These are phyloP conservation scores for Cyberlindnera bimundalis DNA, from an alignment of 805 yeast genomes.

Conservation along the genomic window DNA sequence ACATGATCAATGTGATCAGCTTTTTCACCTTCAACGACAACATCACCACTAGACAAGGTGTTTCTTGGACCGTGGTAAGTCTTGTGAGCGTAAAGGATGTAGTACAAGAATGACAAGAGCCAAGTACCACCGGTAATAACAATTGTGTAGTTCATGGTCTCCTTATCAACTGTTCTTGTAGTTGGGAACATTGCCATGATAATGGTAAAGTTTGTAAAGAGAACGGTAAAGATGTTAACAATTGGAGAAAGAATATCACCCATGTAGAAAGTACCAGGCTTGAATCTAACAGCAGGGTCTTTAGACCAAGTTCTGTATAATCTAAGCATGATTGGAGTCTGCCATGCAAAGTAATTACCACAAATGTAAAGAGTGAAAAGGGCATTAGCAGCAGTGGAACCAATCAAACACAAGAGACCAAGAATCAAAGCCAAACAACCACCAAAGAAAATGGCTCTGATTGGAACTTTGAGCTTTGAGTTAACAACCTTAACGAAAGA, in stretches of 20 bases:
- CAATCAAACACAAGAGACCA: slow-evolving; percentile 58
- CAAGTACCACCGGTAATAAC: slow-evolving; percentile 62
- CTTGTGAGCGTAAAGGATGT: slow-evolving; percentile 48
- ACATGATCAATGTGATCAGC: slow-evolving; percentile 5
- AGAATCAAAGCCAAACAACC: slow-evolving; percentile 46
- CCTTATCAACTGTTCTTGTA: slow-evolving; percentile 32
- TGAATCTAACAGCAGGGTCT: slow-evolving; percentile 35
- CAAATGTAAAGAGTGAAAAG: slow-evolving; percentile 61
- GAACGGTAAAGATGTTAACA: slow-evolving; percentile 43
- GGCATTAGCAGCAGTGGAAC: slow-evolving; percentile 61
- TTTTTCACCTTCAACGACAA: slow-evolving; percentile 1
- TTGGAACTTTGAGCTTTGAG: slow-evolving; percentile 51
- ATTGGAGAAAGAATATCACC: slow-evolving; percentile 43
- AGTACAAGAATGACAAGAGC: slow-evolving; percentile 51
- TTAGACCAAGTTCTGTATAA: slow-evolving; percentile 38
- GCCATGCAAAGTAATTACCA: slow-evolving; percentile 63
- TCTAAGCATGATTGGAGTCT: slow-evolving; percentile 53
- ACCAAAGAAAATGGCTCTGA: slow-evolving; percentile 56
- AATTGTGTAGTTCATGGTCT: slow-evolving; percentile 64
- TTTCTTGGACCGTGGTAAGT: slow-evolving; percentile 53
- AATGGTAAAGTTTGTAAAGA: slow-evolving; percentile 49
- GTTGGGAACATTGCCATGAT: slow-evolving; percentile 61
- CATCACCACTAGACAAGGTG: background rate
- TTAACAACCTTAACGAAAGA: slow-evolving; percentile 51
- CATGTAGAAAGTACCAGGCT: slow-evolving; percentile 61